Evolutionary conservation across 1,284 basidiomycete species (phyloP).

Genomic region (Fomitopsis betulina): DNA sequence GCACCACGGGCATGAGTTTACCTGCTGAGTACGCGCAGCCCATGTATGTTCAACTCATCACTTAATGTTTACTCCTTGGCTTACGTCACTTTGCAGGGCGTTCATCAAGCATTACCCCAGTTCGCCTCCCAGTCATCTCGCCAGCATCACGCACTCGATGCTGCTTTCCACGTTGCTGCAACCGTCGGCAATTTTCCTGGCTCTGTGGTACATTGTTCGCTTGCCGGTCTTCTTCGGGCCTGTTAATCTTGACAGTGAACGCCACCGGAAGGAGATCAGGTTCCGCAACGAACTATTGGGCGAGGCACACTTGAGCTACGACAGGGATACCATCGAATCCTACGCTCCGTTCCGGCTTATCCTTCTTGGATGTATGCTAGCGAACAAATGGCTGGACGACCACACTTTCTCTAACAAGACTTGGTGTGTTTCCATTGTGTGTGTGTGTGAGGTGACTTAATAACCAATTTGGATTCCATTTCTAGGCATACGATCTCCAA

Average conservation of each 20-base stretch:
- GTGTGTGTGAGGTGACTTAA: background rate
- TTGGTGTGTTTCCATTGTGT: constrained; percentile 53
- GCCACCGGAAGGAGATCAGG: constrained; percentile 44
- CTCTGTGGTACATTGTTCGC: constrained; percentile 79
- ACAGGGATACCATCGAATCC: constrained; percentile 49
- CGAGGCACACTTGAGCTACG: constrained; percentile 38
- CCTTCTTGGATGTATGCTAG: constrained; percentile 82
- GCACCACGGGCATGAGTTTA: constrained; percentile 60
- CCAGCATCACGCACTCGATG: constrained; percentile 66
- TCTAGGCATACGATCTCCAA: constrained; percentile 74
- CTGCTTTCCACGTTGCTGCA: constrained; percentile 77
- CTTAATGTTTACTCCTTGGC: background rate
- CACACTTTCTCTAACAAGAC: constrained; percentile 92
- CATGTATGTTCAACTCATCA: constrained; percentile 20
- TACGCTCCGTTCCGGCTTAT: constrained; percentile 67
- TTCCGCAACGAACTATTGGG: constrained; percentile 63
- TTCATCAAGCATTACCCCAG: constrained; percentile 37
- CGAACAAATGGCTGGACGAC: constrained; percentile 91
- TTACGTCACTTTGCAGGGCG: constrained; percentile 22
- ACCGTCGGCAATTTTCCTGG: constrained; percentile 74
- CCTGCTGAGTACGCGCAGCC: constrained; percentile 34
- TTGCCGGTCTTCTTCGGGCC: constrained; percentile 62
- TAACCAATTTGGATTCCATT: background rate
- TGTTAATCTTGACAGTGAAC: constrained; percentile 35
- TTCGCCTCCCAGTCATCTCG: constrained; percentile 48